These are phyloP conservation scores for Arbutus unedo DNA, from an alignment of 148 eudicot species.

Conservation along the genomic window DNA sequence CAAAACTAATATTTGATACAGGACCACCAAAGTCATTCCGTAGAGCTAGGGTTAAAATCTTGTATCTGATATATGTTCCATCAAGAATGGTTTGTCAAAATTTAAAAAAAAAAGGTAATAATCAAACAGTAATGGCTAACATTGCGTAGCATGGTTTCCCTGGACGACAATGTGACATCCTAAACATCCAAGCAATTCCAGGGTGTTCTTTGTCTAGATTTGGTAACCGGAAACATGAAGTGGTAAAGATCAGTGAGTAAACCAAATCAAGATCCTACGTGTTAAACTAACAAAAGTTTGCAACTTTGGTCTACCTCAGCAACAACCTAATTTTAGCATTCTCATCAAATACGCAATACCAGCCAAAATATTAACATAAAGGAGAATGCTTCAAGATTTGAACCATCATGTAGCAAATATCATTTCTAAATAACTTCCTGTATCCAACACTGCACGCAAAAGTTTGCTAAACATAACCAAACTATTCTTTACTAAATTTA, in stretches of 20 bases:
- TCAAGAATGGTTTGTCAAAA: not conserved
- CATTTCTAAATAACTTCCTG: not conserved
- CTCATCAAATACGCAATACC: not conserved
- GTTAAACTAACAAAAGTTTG: not conserved
- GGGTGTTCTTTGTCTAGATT: not conserved
- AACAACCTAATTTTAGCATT: not conserved
- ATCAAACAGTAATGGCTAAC: not conserved
- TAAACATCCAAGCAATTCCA: not conserved
- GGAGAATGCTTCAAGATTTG: not conserved
- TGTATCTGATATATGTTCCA: not conserved
- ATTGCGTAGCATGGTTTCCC: not conserved
- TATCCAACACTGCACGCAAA: not conserved
- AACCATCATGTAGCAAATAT: not conserved
- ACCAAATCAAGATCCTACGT: not conserved
- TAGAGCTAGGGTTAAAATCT: not conserved
- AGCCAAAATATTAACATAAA: not conserved
- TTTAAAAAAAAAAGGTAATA: not conserved
- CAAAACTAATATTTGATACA: too few relatives aligned
- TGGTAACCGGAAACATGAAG: not conserved
- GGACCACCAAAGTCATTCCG: not conserved
- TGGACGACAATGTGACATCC: not conserved
- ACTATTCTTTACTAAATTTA: not conserved
- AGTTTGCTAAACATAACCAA: not conserved
- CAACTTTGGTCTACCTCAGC: not conserved
- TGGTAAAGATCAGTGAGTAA: not conserved